phyloP scores from a whole-genome alignment of 129 eudicot species.

The Artemisia annua region DNA sequence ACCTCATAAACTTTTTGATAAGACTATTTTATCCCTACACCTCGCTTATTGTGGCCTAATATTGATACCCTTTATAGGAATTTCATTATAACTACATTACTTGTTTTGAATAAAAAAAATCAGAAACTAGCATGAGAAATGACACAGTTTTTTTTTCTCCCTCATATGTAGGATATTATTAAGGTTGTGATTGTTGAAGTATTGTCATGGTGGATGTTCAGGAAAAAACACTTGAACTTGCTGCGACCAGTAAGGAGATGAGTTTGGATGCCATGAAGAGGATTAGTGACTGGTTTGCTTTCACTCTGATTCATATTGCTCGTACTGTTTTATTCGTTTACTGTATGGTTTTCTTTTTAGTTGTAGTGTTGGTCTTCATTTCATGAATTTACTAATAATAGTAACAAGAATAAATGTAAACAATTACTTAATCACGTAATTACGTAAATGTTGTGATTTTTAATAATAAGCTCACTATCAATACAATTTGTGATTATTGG shows the following conservation, averaged over 20 bases:
- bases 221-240: slow-evolving; percentile 39
- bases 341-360: not conserved
- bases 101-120: slow-evolving; percentile 17
- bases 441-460: not conserved
- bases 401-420: not conserved
- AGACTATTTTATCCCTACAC: slow-evolving; percentile 6
- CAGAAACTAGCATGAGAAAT: not conserved
- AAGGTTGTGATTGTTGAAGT: slow-evolving; percentile 19
- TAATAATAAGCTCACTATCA: not conserved
- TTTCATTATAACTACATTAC: not conserved
- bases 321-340: not conserved
- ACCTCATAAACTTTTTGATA: not conserved
- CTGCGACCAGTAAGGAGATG: slow-evolving; percentile 53
- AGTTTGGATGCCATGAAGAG: slow-evolving; percentile 80
- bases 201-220: slow-evolving; percentile 52
- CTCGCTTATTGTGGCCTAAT: not conserved
- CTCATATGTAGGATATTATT: slow-evolving; percentile 8
- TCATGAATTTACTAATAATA: too few species aligned
- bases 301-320: slow-evolving; percentile 12
- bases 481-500: not conserved
- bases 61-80: slow-evolving; percentile 12
- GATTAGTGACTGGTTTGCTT: slow-evolving; percentile 80
- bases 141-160: not conserved
- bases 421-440: not conserved
- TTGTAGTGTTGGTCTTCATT: not conserved